phyloP scores from a whole-genome alignment of 2,329 filamentous ascomycete species.

The Tolypocladium tropicale region DNA sequence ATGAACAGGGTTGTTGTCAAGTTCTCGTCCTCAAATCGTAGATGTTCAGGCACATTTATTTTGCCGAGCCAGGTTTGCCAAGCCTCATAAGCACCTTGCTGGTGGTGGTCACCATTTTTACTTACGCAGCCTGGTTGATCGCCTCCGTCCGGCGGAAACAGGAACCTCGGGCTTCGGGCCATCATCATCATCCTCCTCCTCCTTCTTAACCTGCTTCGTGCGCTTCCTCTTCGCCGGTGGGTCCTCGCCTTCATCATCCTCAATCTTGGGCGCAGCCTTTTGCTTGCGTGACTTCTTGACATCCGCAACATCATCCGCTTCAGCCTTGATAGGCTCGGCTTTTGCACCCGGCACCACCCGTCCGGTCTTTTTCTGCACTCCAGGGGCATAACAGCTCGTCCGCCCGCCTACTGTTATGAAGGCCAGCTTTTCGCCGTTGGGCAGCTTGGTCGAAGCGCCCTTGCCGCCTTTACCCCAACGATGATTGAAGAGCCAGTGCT shows the following conservation, averaged over 20 bases:
- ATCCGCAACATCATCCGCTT: neutral
- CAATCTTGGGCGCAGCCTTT: constrained; percentile 9
- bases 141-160: constrained; percentile 8
- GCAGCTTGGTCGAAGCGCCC: constrained; percentile 52
- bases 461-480: constrained; percentile 89
- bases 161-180: constrained; percentile 2
- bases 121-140: constrained; percentile 18
- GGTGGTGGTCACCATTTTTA: too few relatives aligned
- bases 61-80: too few relatives aligned
- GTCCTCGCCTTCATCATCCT: constrained; percentile 13
- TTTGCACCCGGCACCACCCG: constrained; percentile 30
- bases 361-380: constrained; percentile 70
- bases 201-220: constrained; percentile 7
- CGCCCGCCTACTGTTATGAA: constrained; percentile 85
- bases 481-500: constrained; percentile 80
- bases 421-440: constrained; percentile 74
- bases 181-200: constrained; percentile 13
- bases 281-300: constrained; percentile 15
- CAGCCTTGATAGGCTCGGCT: constrained; percentile 26
- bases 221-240: constrained; percentile 17
- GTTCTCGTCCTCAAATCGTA: too few relatives aligned
- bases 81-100: too few relatives aligned
- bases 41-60: neutral
- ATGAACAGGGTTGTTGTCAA: neutral
- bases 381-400: constrained; percentile 82